Percentiles rank a stretch among this genome's conserved stretches.
phyloP scores from a whole-genome alignment of 2,329 filamentous ascomycete genomes.

The Westerdykella sp. region DNA sequence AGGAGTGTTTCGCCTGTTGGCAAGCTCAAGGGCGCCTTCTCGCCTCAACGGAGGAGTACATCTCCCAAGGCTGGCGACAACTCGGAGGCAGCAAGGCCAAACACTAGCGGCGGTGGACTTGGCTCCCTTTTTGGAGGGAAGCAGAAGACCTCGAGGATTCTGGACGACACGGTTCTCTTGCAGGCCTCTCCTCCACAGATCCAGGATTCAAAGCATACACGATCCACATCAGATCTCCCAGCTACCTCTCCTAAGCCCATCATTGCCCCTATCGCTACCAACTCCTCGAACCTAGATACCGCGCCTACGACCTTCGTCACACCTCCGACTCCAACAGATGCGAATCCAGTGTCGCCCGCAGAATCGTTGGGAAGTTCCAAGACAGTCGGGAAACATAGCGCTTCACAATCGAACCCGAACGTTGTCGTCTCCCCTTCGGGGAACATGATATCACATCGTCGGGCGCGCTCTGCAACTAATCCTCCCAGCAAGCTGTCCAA shows the following conservation, averaged over 20 bases:
- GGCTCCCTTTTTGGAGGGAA: constrained; percentile 40
- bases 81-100: constrained; percentile 38
- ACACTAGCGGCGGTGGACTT: constrained; percentile 40
- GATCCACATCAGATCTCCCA: constrained; percentile 21
- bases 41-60: constrained; percentile 28
- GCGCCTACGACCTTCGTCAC: constrained; percentile 56
- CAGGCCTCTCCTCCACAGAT: constrained; percentile 28
- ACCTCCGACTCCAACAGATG: constrained; percentile 56
- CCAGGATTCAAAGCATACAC: constrained; percentile 27
- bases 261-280: constrained; percentile 37
- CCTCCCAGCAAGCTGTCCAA: constrained; percentile 82
- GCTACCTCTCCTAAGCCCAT: constrained; percentile 27
- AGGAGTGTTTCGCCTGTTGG: constrained; percentile 64
- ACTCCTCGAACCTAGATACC: constrained; percentile 38
- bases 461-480: constrained; percentile 52
- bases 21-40: constrained; percentile 67
- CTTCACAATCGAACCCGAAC: constrained; percentile 40
- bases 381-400: constrained; percentile 18
- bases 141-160: constrained; percentile 25
- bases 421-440: constrained; percentile 58
- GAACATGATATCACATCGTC: constrained; percentile 68
- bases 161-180: constrained; percentile 18
- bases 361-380: constrained; percentile 22
- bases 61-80: constrained; percentile 22
- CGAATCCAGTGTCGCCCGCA: constrained; percentile 30